Evolutionary conservation across 352 stramenopile genomes (phyloP), one percentile per base, ranked within the genome.

Genomic region (Phytopythium litorale): DNA sequence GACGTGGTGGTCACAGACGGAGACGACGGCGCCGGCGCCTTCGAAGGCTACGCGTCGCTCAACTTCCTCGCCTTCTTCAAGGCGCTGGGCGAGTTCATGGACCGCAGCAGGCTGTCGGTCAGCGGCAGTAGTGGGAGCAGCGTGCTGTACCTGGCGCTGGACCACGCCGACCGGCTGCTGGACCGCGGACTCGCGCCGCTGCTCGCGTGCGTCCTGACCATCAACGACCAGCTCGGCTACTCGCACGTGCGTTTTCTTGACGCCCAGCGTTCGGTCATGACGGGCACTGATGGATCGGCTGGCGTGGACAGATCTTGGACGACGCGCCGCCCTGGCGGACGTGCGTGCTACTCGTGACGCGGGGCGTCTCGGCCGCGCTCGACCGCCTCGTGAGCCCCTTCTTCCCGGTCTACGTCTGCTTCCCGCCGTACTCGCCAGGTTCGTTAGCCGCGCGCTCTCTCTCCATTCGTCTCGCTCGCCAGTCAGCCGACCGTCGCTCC

Each of bases 31-130:
- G 63, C 73, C 12, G 51, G 21, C 7, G 2, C 42, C 33, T 65
- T 65, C 46, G 71, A 79, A 32, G 64, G 71, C 18, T 79, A 79
- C 62, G 77, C 62, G 15, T 84, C 79, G 32, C 76, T 89, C 58
- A 92, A 88, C 58, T 89, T 92, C 43, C 62, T 88, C 52, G 61
- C 72, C 45, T 92, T 92, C 63, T 74, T 87, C 52, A 89, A 89
- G 60, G 78, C 78, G 33, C 63, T 92, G 35, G 63, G 79, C 23
- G 49, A 35, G 16, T 88, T 87, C 54, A 85, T 89, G 72, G 70
- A 62, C 59, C 59, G 48, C n/a, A 53, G 18, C 33, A 33, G 33
- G 0, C 16, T 40, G 12, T 33, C 37, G 23, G 56, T 51, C 35
- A 40, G 25, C 13, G 28, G 50, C 0, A 57, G 53, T 8, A 40